Conservation (phyloP, 495 filamentous ascomycete genomes). For the Clavariopsis aquatica region DNA sequence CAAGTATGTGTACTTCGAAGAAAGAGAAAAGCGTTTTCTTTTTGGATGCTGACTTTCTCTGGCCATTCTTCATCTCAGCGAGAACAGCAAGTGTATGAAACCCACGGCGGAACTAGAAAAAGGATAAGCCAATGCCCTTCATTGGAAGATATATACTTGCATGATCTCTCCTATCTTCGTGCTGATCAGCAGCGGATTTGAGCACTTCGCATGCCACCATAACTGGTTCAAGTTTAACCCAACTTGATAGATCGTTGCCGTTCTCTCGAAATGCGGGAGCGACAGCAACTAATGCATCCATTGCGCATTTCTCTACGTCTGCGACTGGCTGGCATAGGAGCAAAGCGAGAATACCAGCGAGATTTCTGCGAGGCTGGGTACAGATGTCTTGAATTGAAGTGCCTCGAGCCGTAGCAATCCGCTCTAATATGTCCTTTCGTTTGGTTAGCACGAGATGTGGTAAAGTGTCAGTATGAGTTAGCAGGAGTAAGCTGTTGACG, state of each 20-base stretch:
- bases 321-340: slow-evolving; percentile 70
- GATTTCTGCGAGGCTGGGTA: slow-evolving; percentile 63
- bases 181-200: slow-evolving; percentile 72
- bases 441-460: slow-evolving; percentile 81
- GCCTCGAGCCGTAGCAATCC: slow-evolving; percentile 73
- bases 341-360: slow-evolving; percentile 75
- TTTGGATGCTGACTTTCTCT: slow-evolving; percentile 53
- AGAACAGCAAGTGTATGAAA: slow-evolving; percentile 68
- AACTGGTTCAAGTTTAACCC: slow-evolving; percentile 75
- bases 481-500: slow-evolving; percentile 68
- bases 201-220: slow-evolving; percentile 77
- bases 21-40: slow-evolving; percentile 68
- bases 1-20: slow-evolving; percentile 80
- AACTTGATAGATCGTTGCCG: slow-evolving; percentile 62
- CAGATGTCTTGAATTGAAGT: slow-evolving; percentile 60
- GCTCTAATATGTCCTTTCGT: slow-evolving; percentile 73
- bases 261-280: slow-evolving; percentile 63
- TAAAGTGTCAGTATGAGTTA: slow-evolving; percentile 77
- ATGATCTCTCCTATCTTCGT: slow-evolving; percentile 59
- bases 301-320: slow-evolving; percentile 67
- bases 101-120: slow-evolving; percentile 58
- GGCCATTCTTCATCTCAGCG: slow-evolving; percentile 55
- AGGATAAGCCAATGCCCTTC: slow-evolving; percentile 32
- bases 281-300: slow-evolving; percentile 64
- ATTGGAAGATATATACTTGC: slow-evolving; percentile 47